Conservation (phyloP, 257 asterid genomes). For the Paulownia fortunei region DNA sequence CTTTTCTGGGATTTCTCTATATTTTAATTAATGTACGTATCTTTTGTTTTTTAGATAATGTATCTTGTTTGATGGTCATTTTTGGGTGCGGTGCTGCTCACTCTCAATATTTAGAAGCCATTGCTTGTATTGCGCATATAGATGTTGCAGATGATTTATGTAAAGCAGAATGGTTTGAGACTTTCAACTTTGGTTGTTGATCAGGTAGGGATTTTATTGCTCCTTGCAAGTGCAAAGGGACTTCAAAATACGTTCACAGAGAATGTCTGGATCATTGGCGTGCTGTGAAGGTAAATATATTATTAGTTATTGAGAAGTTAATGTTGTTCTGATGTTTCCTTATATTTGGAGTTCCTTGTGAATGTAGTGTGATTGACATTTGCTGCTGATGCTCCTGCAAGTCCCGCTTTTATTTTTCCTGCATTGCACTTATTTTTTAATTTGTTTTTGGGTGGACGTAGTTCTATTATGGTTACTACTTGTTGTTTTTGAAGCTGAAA, state of each 20-base stretch:
- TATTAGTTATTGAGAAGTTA: neutral
- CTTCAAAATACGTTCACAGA: constrained; percentile 85
- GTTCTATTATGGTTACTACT: neutral
- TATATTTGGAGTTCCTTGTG: constrained; percentile 20
- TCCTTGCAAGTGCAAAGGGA: constrained; percentile 98
- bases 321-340: neutral
- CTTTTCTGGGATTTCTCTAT: neutral
- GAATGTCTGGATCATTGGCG: constrained; percentile 99
- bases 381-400: constrained; percentile 4
- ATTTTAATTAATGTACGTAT: neutral
- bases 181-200: constrained; percentile 32
- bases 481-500: constrained; percentile 12
- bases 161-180: constrained; percentile 22
- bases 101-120: neutral
- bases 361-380: constrained; percentile 13
- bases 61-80: neutral
- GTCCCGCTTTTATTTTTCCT: neutral
- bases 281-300: constrained; percentile 71
- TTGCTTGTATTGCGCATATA: neutral
- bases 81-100: neutral
- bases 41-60: no score
- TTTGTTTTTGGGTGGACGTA: neutral
- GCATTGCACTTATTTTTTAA: neutral
- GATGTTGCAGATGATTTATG: constrained; percentile 1
- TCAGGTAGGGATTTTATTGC: constrained; percentile 97